These are phyloP conservation scores for Seminavis robusta DNA, from an alignment of 108 stramenopile genomes.

Conservation along the genomic window DNA sequence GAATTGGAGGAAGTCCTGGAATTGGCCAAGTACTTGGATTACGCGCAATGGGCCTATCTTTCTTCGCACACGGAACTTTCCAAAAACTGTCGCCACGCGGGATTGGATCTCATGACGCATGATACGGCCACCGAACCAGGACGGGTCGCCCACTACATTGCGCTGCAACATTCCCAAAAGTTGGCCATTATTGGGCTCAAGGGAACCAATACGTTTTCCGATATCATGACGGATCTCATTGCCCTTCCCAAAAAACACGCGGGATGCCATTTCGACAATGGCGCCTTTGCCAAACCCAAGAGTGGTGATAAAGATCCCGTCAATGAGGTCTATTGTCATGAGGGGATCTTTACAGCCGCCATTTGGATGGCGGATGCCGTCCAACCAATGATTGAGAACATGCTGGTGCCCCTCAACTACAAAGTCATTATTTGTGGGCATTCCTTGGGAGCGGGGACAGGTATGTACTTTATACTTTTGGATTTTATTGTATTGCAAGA, in stretches of 20 bases:
- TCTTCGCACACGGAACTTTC: slow-evolving; percentile 8
- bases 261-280: slow-evolving; percentile 8
- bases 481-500: too few species aligned
- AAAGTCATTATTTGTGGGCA: slow-evolving; percentile 39
- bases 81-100: not conserved
- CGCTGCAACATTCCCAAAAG: slow-evolving; percentile 20
- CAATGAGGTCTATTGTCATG: slow-evolving; percentile 7
- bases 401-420: slow-evolving; percentile 32
- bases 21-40: slow-evolving; percentile 30
- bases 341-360: slow-evolving; percentile 20
- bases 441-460: slow-evolving; percentile 42
- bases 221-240: slow-evolving; percentile 36
- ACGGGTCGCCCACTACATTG: slow-evolving; percentile 29
- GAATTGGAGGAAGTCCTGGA: slow-evolving; percentile 24
- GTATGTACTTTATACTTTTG: too few species aligned
- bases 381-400: slow-evolving; percentile 28
- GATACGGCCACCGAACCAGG: slow-evolving; percentile 33
- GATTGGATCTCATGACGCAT: slow-evolving; percentile 12
- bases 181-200: slow-evolving; percentile 33
- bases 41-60: slow-evolving; percentile 35
- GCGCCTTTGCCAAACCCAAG: not conserved
- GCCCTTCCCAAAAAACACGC: slow-evolving; percentile 5
- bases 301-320: not conserved
- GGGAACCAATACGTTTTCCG: slow-evolving; percentile 31
- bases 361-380: slow-evolving; percentile 20